Conservation (phyloP, 73 alveolate genomes). For the Diophrys appendiculata region DNA sequence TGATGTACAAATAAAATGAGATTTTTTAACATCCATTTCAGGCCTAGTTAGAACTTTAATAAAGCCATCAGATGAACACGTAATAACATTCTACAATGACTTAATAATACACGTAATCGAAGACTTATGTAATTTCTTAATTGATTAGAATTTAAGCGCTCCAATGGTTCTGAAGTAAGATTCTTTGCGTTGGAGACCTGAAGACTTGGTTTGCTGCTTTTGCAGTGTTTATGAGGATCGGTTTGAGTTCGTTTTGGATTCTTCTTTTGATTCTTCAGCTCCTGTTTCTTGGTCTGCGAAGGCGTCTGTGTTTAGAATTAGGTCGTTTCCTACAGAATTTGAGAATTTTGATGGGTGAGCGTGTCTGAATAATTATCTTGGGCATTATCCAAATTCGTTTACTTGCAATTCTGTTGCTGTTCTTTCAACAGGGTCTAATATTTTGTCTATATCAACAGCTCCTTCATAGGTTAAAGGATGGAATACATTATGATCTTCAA, state of each 20-base stretch:
- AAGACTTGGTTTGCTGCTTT: too few relatives aligned
- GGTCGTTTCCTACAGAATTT: constrained; percentile 21
- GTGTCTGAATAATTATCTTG: constrained; percentile 87
- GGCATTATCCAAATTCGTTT: constrained; percentile 98
- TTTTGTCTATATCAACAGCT: constrained; percentile 71
- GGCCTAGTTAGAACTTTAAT: constrained; percentile 34
- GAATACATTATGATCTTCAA: constrained; percentile 85
- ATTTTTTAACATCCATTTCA: constrained; percentile 40
- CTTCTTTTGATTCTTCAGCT: constrained; percentile 10
- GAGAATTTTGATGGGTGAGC: constrained; percentile 95
- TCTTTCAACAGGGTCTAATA: constrained; percentile 83
- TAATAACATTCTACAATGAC: constrained; percentile 10
- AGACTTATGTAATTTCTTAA: constrained; percentile 31
- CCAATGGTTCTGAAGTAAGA: constrained; percentile 1
- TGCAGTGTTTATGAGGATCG: too few relatives aligned
- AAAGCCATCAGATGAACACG: constrained; percentile 46
- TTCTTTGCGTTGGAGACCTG: too few relatives aligned
- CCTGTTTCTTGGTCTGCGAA: not conserved
- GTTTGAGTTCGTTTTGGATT: too few relatives aligned
- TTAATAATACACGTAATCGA: constrained; percentile 24
- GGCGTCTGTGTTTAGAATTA: not conserved
- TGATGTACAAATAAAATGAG: constrained; percentile 51
- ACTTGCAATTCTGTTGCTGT: constrained; percentile 86
- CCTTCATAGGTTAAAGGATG: constrained; percentile 97
- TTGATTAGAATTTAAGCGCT: constrained; percentile 9